Evolutionary conservation across 2,329 filamentous ascomycete species (phyloP), one percentile per base, ranked within the genome.

Genomic region (Leptographium wingfieldii): DNA sequence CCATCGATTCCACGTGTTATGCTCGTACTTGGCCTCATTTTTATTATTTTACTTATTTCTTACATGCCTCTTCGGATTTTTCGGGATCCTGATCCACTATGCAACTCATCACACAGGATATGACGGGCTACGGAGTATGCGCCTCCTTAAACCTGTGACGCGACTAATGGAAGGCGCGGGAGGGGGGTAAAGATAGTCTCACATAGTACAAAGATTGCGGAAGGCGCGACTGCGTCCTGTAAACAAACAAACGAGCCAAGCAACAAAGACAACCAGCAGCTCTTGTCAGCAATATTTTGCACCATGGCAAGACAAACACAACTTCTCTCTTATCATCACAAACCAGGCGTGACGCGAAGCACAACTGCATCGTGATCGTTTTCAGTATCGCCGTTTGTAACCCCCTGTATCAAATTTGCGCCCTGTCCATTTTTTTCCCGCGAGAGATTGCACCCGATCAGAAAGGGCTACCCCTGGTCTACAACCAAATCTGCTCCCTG

Each of bases 361-460:
- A 64, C 59, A 59, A 56, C 31, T 54, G 58, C 58, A 58, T 59
- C 61, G 59, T 55, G 58, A 62, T 60, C 58, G 58, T 14, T 10
- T 3, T 40, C 55, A 58, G 55, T 55, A 52, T 12, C 51, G 51
- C 38, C 43, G 31, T 22, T 33, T 22, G 16, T 19, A 22, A 40
- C 55, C 55, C 62, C 56, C 53, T 49, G 55, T 40, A 35, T 49
- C 55, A 54, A 57, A 57, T 58, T 60, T 57, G 56, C 64, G 56
- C 61, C 40, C 61, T 57, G 56, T 63, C 56, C 61, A 61, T 63
- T 60, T 67, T 65, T 57, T 33, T 61, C 65, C 59, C 63, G 66
- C 66, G 68, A 71, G 68, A 71, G 68, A 71, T 71, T 71, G 65
- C 68, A 60, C 46, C 58, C 64, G 19, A 31, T 31, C 27, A 54